phyloP scores from a whole-genome alignment of 2,329 filamentous ascomycete species.

The Ascochyta koolunga region DNA sequence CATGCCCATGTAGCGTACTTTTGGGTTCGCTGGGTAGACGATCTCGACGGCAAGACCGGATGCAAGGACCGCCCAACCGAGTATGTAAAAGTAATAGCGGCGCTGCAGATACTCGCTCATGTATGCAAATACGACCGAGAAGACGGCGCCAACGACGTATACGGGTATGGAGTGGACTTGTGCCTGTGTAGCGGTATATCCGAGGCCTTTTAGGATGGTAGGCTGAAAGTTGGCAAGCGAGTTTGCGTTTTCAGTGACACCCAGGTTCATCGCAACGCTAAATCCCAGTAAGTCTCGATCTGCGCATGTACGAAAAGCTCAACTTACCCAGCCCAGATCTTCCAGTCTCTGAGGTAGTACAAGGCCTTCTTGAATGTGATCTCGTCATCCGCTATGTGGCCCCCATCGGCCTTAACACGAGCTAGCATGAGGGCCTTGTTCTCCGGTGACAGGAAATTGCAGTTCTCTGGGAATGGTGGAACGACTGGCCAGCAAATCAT shows the following conservation, averaged over 20 bases:
- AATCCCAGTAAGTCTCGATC: too few relatives aligned
- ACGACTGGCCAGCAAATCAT: constrained; percentile 56
- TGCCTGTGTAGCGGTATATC: constrained; percentile 42
- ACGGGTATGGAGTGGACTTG: constrained; percentile 47
- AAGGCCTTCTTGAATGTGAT: constrained; percentile 55
- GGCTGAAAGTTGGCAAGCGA: constrained; percentile 43
- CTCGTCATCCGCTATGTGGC: constrained; percentile 54
- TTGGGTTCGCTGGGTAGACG: constrained; percentile 41
- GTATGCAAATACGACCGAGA: constrained; percentile 39
- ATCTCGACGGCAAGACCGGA: constrained; percentile 59
- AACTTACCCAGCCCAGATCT: constrained; percentile 60
- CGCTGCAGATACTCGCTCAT: constrained; percentile 33
- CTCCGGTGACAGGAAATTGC: constrained; percentile 57
- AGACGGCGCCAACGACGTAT: constrained; percentile 39
- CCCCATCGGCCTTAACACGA: constrained; percentile 56
- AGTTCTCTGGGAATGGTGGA: constrained; percentile 56
- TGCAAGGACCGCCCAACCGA: constrained; percentile 48
- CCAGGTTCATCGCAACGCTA: constrained; percentile 37
- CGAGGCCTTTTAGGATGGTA: constrained; percentile 45
- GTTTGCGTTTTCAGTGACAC: constrained; percentile 41
- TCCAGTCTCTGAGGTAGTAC: constrained; percentile 57
- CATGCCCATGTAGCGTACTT: constrained; percentile 59
- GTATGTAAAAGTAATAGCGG: constrained; percentile 40
- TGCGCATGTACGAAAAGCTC: too few relatives aligned
- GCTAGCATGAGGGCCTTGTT: constrained; percentile 60